Evolutionary conservation across 1,284 basidiomycete species (phyloP), one percentile per base, ranked within the genome.

Genomic region (Tylopilus orsonianus): DNA sequence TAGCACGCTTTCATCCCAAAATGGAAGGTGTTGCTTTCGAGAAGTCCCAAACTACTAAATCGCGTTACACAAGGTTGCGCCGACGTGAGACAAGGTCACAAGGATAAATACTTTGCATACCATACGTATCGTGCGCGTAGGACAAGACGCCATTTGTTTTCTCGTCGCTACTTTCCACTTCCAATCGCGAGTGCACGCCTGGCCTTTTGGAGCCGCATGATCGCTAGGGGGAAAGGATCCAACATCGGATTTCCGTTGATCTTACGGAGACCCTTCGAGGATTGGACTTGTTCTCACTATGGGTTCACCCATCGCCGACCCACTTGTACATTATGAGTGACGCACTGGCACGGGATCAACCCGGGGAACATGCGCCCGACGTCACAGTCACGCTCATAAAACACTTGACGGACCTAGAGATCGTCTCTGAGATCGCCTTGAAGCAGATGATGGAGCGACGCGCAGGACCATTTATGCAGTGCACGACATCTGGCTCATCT

Each of bases 1-100:
- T 29, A 22, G 42, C 12, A 22, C 26, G 20, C 59, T 9, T 65
- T 65, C 41, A 58, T 55, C 62, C 58, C 13, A 41, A 48, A 65
- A 47, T 20, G 57, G 63, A 51, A 59, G 29, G 24, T 16, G 13
- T 40, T 40, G 38, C n/a, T 37, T 10, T n/a, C n/a, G 5, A n/a
- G 19, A 38, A 49, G 19, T 38, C 38, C 26, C 48, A 37, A 30
- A 19, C 3, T 12, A 35, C 9, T 29, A 20, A 8, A 24, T 13
- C 8, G 2, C 5, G 5, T 38, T 16, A 26, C 40, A 56, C 56
- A 48, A 55, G 41, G 56, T 43, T 37, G 35, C 41, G 44, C 30
- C 30, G 22, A 12, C 20, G 24, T 13, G 5, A 18, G 3, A 44
- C 44, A 44, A 23, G 10, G n/a, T 13, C 20, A 41, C 18, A 19